A percentile compares a stretch with the other conserved stretches of the same genome.
Evolutionary conservation across 768 basidiomycete species (phyloP).

Genomic region (Boletellus emodensis): DNA sequence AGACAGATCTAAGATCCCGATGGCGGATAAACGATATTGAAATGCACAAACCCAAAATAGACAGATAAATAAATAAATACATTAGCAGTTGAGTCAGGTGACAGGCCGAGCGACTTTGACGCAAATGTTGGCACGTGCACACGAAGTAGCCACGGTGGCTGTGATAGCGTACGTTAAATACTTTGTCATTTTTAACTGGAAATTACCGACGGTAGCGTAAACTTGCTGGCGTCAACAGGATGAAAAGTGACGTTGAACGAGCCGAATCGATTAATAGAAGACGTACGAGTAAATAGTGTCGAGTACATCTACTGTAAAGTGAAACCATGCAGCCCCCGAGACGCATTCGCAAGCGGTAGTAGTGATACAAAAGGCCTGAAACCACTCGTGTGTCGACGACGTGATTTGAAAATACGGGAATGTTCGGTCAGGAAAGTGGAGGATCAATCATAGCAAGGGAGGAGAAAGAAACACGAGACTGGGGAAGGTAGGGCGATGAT

Average conservation of each 20-base stretch:
- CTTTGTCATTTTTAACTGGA: constrained; percentile 20
- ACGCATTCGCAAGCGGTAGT: constrained; percentile 27
- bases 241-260: constrained; percentile 16
- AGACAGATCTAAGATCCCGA: constrained; percentile 22
- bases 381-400: constrained; percentile 20
- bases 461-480: constrained; percentile 15
- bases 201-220: constrained; percentile 26
- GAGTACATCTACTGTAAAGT: constrained; percentile 33
- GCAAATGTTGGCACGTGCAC: constrained; percentile 14
- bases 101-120: constrained; percentile 4
- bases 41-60: constrained; percentile 19
- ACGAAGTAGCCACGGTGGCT: constrained; percentile 25
- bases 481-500: constrained; percentile 23
- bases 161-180: constrained; percentile 30
- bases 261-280: constrained; percentile 24
- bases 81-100: constrained; percentile 4
- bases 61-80: constrained; percentile 2
- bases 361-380: constrained; percentile 31
- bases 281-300: constrained; percentile 32
- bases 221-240: constrained; percentile 11
- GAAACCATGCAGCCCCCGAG: constrained; percentile 20
- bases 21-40: constrained; percentile 21
- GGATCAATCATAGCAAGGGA: constrained; percentile 20
- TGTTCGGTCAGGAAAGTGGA: constrained; percentile 23
- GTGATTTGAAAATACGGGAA: constrained; percentile 28